These are phyloP conservation scores for Acacia concinna DNA, from an alignment of 331 rosid genomes.

Conservation along the genomic window DNA sequence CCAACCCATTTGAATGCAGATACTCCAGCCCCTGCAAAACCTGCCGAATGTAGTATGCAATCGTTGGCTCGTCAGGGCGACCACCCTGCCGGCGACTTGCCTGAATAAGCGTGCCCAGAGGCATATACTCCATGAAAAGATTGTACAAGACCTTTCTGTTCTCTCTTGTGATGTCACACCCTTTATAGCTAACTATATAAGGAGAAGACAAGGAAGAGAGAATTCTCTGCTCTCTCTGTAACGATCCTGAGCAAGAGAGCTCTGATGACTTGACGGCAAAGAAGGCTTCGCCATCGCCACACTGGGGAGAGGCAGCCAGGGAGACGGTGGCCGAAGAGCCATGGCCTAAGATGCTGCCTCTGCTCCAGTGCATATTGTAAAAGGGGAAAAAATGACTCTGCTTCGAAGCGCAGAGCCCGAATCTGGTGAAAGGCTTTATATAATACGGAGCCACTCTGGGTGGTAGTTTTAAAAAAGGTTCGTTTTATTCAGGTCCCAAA, in stretches of 20 bases:
- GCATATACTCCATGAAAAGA: conserved; percentile 74
- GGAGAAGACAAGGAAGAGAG: conserved; percentile 66
- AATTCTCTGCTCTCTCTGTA: conserved; percentile 63
- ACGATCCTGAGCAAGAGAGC: conserved; percentile 43
- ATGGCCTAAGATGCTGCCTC: conserved; percentile 73
- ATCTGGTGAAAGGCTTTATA: conserved; percentile 42
- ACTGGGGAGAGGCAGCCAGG: conserved; percentile 47
- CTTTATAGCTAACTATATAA: conserved; percentile 57
- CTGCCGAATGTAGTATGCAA: conserved; percentile 46
- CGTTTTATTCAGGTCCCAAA: conserved; percentile 33
- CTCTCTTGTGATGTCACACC: conserved; percentile 55
- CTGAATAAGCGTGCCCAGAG: conserved; percentile 58
- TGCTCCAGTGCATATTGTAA: conserved; percentile 69
- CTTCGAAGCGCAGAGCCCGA: conserved; percentile 13
- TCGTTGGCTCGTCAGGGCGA: conserved; percentile 39
- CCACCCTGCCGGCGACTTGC: conserved; percentile 39
- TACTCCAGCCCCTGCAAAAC: conserved; percentile 60
- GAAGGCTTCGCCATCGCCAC: conserved; percentile 38
- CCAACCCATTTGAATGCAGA: conserved; percentile 66
- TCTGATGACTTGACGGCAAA: conserved; percentile 78
- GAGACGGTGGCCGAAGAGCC: conserved; percentile 92
- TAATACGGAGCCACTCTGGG: conserved; percentile 18
- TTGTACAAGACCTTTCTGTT: conserved; percentile 46
- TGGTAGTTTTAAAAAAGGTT: conserved; percentile 13
- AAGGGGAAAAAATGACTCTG: conserved; percentile 12